phyloP scores from a whole-genome alignment of 1,284 basidiomycete species.

The Ganoderma resinaceum region DNA sequence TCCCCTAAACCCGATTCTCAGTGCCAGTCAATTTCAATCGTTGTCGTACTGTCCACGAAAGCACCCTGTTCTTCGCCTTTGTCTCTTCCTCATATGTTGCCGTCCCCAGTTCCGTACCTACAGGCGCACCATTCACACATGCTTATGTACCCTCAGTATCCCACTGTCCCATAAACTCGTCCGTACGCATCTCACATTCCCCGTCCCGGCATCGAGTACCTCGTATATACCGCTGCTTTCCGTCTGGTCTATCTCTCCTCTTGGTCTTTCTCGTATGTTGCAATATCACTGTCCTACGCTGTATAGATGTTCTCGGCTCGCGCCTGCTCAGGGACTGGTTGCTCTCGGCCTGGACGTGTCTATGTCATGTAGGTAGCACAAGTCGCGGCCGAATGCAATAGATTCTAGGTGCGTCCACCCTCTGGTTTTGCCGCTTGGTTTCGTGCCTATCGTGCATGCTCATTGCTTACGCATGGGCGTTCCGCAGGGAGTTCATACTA shows the following conservation, averaged over 20 bases:
- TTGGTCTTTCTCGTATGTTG: slow-evolving; percentile 18
- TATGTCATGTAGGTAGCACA: neutral
- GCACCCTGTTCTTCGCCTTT: slow-evolving; percentile 6
- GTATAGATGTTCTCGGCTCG: neutral
- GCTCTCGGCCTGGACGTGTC: neutral
- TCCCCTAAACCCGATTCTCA: neutral
- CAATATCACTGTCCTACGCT: slow-evolving; percentile 17
- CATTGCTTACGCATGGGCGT: neutral
- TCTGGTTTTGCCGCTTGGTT: neutral
- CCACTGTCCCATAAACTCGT: neutral
- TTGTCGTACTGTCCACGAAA: neutral
- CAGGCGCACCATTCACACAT: neutral
- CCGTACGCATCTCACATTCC: neutral
- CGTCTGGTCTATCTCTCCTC: slow-evolving; percentile 4
- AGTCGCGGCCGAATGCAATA: slow-evolving; percentile 5
- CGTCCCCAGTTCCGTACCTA: slow-evolving; percentile 9
- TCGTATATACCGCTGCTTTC: slow-evolving; percentile 21
- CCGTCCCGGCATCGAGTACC: neutral
- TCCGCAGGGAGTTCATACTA: neutral
- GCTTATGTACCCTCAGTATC: slow-evolving; percentile 17
- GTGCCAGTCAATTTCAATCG: neutral
- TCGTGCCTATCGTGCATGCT: neutral
- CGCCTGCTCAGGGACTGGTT: neutral
- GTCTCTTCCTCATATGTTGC: slow-evolving; percentile 15
- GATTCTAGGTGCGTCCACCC: neutral